Conservation (phyloP, 148 eudicot species). For the Camellia lanceoleosa region DNA sequence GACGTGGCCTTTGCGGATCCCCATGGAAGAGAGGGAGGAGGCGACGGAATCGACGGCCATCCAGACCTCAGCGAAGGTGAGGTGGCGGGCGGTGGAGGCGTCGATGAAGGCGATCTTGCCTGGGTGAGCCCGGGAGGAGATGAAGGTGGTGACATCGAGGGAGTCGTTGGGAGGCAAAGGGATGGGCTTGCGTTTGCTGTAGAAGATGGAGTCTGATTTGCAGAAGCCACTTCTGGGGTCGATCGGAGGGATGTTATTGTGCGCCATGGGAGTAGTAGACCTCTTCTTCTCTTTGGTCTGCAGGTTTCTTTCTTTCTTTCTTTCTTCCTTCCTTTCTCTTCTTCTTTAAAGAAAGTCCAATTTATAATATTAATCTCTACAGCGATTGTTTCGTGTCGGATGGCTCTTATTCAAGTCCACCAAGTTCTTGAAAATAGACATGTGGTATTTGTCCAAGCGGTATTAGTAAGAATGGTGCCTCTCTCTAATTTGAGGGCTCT, state of each 20-base stretch:
- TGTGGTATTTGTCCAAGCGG: too few species aligned
- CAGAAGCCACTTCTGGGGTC: constrained; percentile 53
- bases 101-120: constrained; percentile 72
- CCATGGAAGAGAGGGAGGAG: constrained; percentile 48
- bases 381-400: too few species aligned
- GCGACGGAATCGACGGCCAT: constrained; percentile 59
- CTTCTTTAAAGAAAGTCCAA: not conserved
- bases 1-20: constrained; percentile 70
- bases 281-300: not conserved
- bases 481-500: too few species aligned
- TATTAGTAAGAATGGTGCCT: too few species aligned
- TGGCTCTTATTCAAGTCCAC: too few species aligned
- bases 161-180: constrained; percentile 49
- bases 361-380: too few species aligned
- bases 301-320: too few species aligned
- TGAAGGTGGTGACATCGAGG: constrained; percentile 76
- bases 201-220: constrained; percentile 47
- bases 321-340: not conserved
- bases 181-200: constrained; percentile 72
- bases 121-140: constrained; percentile 71
- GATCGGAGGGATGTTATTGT: constrained; percentile 13
- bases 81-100: constrained; percentile 50
- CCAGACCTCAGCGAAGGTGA: constrained; percentile 64
- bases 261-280: constrained; percentile 24
- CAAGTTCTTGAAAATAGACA: too few species aligned